Base-by-base conservation (phyloP, 352 stramenopile species). In the Phytopythium montanum region DNA sequence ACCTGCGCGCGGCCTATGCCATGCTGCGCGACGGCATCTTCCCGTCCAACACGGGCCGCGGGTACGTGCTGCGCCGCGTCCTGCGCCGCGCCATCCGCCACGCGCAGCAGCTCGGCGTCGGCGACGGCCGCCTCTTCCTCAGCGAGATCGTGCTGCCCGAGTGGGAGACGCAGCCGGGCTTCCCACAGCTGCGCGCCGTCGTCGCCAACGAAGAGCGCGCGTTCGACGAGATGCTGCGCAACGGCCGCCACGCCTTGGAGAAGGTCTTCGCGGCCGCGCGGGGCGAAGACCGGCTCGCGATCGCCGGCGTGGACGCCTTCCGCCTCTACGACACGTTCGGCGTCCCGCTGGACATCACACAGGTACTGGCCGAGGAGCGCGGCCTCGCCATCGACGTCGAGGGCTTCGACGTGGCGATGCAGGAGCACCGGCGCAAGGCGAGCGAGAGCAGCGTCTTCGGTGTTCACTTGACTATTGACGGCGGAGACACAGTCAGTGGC, bases 31-130 rank as follows among this genome's bases (percentile, higher is more conserved):
- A 98, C 74, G 96, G 96, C 29, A 94, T 97, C 33, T 96, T 98
- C 58, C 96, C 97, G 23, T 98, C 88, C 7, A 98, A 98, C 61
- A 90, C 98, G 55, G 96, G 96, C 16, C 87, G 97, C 42, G 96
- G 96, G 26, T 99, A 99, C 70, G 96, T 99, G 16, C 63, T 99
- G 31, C 81, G 96, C 41, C 90, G 96, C 59, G 95, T 99, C 21
- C 76, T 99, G 45, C 83, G 96, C n/a, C 90, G 95, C 9, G 83
- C 79, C 5, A 92, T 94, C 59, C 79, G 82, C 12, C 73, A 87
- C 51, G 85, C 77, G 6, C 81, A 92, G 52, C 71, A 86, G 31
- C 74, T 78, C 29, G 76, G 76, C 36, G 80, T 92, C 9, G 33
- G 70, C 3, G 64, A 70, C 51, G 60, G 64, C n/a, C n/a, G n/a